phyloP scores from a whole-genome alignment of 192 early-diverging fungal species.

The Gigaspora rosea region DNA sequence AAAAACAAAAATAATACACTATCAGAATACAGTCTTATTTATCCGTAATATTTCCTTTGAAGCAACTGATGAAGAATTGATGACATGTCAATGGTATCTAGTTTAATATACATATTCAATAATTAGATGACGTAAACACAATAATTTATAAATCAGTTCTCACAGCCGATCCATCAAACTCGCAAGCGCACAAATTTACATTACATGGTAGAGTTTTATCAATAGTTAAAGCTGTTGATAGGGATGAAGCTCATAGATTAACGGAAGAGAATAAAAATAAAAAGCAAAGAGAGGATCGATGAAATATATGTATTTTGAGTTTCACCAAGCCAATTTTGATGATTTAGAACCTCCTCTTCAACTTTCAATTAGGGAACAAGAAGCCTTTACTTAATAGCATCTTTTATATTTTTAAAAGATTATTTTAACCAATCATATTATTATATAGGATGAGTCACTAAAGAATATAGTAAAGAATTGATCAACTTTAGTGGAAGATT shows the following conservation, averaged over 20 bases:
- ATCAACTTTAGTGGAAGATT: no score
- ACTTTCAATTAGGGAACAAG: no score
- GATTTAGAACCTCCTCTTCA: no score
- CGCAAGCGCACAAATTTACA: slow-evolving; percentile 57
- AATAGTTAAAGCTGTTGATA: slow-evolving; percentile 77
- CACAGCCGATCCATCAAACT: slow-evolving; percentile 60
- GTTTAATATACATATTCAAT: slow-evolving; percentile 52
- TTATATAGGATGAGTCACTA: no score
- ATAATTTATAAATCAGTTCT: slow-evolving; percentile 59
- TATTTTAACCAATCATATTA: no score
- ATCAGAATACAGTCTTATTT: slow-evolving; percentile 81
- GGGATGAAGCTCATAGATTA: no score
- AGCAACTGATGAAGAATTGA: slow-evolving; percentile 77
- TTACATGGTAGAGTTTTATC: slow-evolving; percentile 84
- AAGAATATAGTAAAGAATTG: no score
- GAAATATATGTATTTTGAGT: no score
- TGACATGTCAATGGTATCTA: background rate
- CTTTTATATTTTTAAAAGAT: no score
- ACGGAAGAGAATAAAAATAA: slow-evolving; percentile 56
- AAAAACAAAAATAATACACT: slow-evolving; percentile 6
- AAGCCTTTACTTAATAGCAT: no score
- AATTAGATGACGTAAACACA: background rate
- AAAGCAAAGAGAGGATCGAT: slow-evolving; percentile 74
- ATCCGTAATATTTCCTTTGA: slow-evolving; percentile 93
- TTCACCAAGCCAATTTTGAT: no score